These are phyloP conservation scores for Dendrobium officinale DNA, from an alignment of 106 monocot species.

Conservation along the genomic window DNA sequence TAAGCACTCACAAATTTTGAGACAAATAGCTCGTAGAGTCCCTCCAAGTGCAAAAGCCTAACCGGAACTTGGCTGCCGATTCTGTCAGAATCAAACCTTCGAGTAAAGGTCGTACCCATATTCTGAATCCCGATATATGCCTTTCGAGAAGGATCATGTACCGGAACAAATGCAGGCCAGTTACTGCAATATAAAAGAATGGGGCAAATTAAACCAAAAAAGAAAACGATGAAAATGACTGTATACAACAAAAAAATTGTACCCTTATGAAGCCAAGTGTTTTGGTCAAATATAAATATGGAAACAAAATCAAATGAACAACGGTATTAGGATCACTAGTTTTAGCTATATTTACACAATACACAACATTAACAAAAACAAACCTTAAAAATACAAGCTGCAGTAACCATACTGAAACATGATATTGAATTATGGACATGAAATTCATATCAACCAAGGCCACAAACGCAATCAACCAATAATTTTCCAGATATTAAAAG, in stretches of 20 bases:
- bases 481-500: neutral
- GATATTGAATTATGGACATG: neutral
- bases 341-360: neutral
- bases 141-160: constrained; percentile 92
- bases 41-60: constrained; percentile 95
- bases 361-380: neutral
- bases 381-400: neutral
- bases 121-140: constrained; percentile 98
- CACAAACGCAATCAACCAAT: neutral
- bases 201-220: neutral
- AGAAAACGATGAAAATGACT: neutral
- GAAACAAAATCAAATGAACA: neutral
- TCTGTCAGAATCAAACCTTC: constrained; percentile 89
- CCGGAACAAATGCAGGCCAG: constrained; percentile 99
- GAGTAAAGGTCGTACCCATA: constrained; percentile 76
- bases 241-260: neutral
- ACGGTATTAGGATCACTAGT: neutral
- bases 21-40: constrained; percentile 86
- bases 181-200: constrained; percentile 39
- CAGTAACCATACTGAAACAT: neutral
- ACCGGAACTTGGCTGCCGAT: constrained; percentile 94
- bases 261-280: neutral
- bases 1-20: constrained; percentile 93
- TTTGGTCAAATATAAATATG: neutral
- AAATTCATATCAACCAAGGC: neutral